Evolutionary conservation across 2,329 filamentous ascomycete species (phyloP), one percentile per base, ranked within the genome.

Genomic region (Botryosphaeria dothidea): DNA sequence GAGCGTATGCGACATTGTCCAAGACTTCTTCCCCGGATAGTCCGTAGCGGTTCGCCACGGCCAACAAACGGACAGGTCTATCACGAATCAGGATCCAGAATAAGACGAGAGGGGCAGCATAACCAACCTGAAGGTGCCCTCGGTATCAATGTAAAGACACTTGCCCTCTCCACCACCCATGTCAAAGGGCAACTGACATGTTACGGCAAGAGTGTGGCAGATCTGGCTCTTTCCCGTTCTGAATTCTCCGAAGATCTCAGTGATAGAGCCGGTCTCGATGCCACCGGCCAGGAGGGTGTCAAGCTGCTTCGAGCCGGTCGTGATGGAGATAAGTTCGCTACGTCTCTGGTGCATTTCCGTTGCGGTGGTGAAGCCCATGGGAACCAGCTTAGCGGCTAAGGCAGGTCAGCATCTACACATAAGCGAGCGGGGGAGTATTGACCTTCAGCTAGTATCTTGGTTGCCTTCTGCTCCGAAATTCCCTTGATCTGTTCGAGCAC

Each of bases 91-190:
- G 66, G 9, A 15, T 38, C 9, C 11, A 29, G n/a, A 6, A 15
- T 13, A 29, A 9, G 27, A 5, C 9, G 19, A 9, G 11, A 65
- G n/a, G 15, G 29, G 3, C 8, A 11, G n/a, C 19, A 25, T 8
- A 4, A 46, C 38, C 21, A 62, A 73, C 68, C 79, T 88, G 76
- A 99, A 99, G 1, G 95, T 99, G 67, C 95, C 96, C 78, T 99
- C 95, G 0, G 95, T 99, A 73, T 99, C 95, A 69, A 99, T 99
- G 74, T 99, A 99, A 57, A 99, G 84, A 74, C 96, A 99, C 77
- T 99, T 99, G 52, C 95, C 95, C 80, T 99, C 95, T 31, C 96
- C 95, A 64, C 95, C 95, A 62, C 95, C 96, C 94, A 98, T 98
- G 75, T 99, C 95, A 75, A 99, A 98, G 1, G 95, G 95, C 48